Base-by-base conservation (phyloP, 1,284 basidiomycete genomes). In the Puccinia horiana region DNA sequence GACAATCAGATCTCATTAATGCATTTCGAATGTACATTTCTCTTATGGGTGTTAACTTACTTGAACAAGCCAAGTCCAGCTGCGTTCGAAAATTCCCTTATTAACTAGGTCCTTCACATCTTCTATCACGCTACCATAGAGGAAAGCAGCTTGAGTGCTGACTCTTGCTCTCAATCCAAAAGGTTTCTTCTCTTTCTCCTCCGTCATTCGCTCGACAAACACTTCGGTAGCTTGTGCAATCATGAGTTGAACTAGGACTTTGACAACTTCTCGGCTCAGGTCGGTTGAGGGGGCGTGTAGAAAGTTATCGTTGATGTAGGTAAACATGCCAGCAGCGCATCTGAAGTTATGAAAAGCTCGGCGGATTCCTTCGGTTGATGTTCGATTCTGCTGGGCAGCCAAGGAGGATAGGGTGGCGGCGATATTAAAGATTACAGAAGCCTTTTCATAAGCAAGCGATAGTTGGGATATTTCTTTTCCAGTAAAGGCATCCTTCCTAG, bases 241-340 rank as follows among this genome's bases (percentile, higher is more conserved):
- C 87, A 94, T 93, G 84, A 97, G 85, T 32, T 91, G 91, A 20
- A 95, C 92, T 44, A 98, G 89, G 84, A 96, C 93, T 87, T 96
- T 96, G 89, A 99, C 91, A 74, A 99, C 94, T 82, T 98, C 96
- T 40, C 94, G 91, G 86, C 93, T 93, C 79, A 99, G 91, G 88
- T 99, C 97, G 0, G 94, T 97, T n/a, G 94, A 96, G 0, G 97
- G 97, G 0, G 97, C 97, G 86, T 99, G 97, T 0, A 99, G 89
- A 87, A 99, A 99, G 90, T 99, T 99, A 87, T 99, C 96, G 88
- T 98, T 98, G 90, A 99, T 96, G 87, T 99, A 99, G 14, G 92
- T 94, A 85, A 98, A 91, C 94, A 99, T 97, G 32, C 97, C 97
- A 0, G 96, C 94, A 49, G 94, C 92, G n/a, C 94, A 92, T 26